Percentiles rank a stretch among this genome's conserved stretches.
These are phyloP conservation scores for Hymenotorrendiella dingleyae DNA, from an alignment of 2,329 filamentous ascomycete species.

Conservation along the genomic window DNA sequence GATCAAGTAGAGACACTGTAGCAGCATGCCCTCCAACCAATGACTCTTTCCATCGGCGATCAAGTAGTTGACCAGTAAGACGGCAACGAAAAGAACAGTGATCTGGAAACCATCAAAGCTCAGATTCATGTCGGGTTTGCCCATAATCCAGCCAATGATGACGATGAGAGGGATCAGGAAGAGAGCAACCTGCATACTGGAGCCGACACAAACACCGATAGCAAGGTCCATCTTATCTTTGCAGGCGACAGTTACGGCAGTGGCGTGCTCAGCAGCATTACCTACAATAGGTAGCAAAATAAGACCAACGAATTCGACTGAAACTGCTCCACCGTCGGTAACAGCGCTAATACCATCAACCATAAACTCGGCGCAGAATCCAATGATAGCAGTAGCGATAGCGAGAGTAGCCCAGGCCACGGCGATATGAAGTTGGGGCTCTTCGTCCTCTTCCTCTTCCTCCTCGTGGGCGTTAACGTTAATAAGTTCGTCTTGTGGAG, in stretches of 20 bases:
- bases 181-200: conserved; percentile 76
- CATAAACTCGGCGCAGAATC: conserved; percentile 71
- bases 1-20: conserved; percentile 28
- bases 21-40: conserved; percentile 33
- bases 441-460: conserved; percentile 65
- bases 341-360: conserved; percentile 70
- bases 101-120: conserved; percentile 80
- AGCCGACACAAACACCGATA: conserved; percentile 77
- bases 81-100: conserved; percentile 75
- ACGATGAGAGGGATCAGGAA: conserved; percentile 77
- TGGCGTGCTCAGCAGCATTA: conserved; percentile 77
- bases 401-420: conserved; percentile 69
- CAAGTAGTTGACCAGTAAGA: conserved; percentile 79
- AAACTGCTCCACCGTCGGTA: conserved; percentile 64
- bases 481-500: conserved; percentile 33
- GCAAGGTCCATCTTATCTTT: conserved; percentile 71
- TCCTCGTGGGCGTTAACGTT: conserved; percentile 36
- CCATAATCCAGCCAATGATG: conserved; percentile 72
- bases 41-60: conserved; percentile 64
- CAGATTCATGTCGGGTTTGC: conserved; percentile 59
- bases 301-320: conserved; percentile 74
- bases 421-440: conserved; percentile 65
- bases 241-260: conserved; percentile 72
- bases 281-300: conserved; percentile 78
- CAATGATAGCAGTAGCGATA: conserved; percentile 65